phyloP scores from a whole-genome alignment of 805 yeast species.

The Candida dendrica region DNA sequence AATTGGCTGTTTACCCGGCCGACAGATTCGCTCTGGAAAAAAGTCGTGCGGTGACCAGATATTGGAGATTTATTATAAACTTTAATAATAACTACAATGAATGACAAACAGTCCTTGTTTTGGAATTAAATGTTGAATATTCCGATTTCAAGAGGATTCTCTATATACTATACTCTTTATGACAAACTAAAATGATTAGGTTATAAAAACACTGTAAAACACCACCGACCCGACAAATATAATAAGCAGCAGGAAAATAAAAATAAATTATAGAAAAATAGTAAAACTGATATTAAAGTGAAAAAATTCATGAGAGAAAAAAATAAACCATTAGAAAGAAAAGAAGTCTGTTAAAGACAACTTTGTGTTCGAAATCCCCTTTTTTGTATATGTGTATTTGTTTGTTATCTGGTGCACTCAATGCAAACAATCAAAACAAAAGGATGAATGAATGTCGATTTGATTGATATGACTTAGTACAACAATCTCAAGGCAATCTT shows the following conservation, averaged over 20 bases:
- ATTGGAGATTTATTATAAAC: too few relatives aligned
- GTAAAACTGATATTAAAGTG: not conserved
- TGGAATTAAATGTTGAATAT: not conserved
- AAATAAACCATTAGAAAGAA: not conserved
- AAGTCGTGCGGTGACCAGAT: not conserved
- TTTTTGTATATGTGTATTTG: not conserved
- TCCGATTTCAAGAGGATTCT: not conserved
- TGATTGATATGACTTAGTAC: conserved; percentile 38
- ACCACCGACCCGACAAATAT: not conserved
- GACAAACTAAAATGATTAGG: too few relatives aligned
- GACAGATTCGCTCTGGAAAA: too few relatives aligned
- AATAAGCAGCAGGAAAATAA: too few relatives aligned
- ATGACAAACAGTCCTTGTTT: too few relatives aligned
- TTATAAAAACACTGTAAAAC: too few relatives aligned
- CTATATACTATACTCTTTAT: not conserved
- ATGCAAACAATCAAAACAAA: not conserved
- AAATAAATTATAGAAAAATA: too few relatives aligned
- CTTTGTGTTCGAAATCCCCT: not conserved
- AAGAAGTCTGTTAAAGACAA: not conserved
- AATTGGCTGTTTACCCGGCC: not conserved
- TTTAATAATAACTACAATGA: too few relatives aligned
- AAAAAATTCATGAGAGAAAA: not conserved
- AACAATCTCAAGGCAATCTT: conserved; percentile 86
- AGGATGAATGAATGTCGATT: too few relatives aligned
- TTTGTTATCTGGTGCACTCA: too few relatives aligned